phyloP scores from a whole-genome alignment of 2,329 filamentous ascomycete genomes.

The Colletotrichum simmondsii region DNA sequence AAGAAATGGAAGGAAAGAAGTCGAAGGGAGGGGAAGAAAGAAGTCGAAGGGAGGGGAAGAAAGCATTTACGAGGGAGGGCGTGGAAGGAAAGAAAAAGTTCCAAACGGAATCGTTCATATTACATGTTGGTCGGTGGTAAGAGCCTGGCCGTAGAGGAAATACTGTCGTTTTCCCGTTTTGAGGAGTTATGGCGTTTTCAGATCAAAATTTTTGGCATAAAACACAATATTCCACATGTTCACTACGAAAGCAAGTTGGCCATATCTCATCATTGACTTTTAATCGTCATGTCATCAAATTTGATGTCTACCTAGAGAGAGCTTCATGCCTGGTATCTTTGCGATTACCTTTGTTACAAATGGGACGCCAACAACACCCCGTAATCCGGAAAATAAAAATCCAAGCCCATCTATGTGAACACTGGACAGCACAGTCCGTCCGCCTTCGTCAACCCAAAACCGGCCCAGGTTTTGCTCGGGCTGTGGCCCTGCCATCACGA shows the following conservation, averaged over 20 bases:
- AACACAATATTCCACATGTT: slow-evolving; percentile 1
- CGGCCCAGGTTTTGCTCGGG: neutral
- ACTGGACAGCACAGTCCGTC: slow-evolving; percentile 12
- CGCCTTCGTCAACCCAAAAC: neutral
- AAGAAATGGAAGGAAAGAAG: neutral
- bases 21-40: neutral
- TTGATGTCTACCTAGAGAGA: slow-evolving; percentile 32
- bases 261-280: neutral
- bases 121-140: slow-evolving; percentile 14
- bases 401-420: slow-evolving; percentile 31
- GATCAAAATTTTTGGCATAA: slow-evolving; percentile 1
- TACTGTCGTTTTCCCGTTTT: neutral
- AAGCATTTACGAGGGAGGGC: neutral
- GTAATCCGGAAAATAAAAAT: slow-evolving; percentile 24
- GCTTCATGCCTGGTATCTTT: slow-evolving; percentile 35
- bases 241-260: neutral
- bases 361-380: slow-evolving; percentile 40
- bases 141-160: slow-evolving; percentile 18
- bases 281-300: slow-evolving; percentile 30
- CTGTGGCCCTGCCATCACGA: slow-evolving; percentile 6
- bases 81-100: neutral
- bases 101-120: neutral
- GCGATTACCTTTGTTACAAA: slow-evolving; percentile 37
- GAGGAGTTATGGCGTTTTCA: slow-evolving; percentile 30
- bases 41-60: neutral